phyloP scores from a whole-genome alignment of 1,284 basidiomycete species.

The Tetrapyrgos nigripes region DNA sequence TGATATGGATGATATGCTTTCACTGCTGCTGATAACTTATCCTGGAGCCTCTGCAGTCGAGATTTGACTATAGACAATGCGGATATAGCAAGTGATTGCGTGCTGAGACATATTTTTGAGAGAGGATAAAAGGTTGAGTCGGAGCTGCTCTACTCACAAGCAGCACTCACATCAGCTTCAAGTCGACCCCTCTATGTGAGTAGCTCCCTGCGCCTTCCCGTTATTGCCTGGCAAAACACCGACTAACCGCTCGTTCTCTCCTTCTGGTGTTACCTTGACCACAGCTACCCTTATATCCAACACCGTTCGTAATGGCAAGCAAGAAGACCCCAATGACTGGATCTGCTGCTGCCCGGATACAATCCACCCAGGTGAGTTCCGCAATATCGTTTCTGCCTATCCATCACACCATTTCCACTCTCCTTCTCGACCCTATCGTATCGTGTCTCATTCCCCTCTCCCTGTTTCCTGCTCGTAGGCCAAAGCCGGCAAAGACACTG shows the following conservation, averaged over 20 bases:
- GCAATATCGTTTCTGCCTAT: neutral
- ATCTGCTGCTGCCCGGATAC: conserved; percentile 12
- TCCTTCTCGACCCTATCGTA: neutral
- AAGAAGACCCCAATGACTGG: conserved; percentile 14
- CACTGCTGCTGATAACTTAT: neutral
- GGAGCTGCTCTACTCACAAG: neutral
- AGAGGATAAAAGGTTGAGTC: conserved; percentile 2
- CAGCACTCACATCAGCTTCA: neutral
- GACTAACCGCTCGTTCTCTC: neutral
- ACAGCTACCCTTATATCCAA: neutral
- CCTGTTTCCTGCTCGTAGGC: conserved; percentile 5
- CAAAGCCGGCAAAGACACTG: conserved; percentile 13
- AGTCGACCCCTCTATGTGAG: neutral
- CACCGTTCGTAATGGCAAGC: conserved; percentile 1
- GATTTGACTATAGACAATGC: neutral
- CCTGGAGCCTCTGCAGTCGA: neutral
- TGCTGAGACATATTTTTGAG: neutral
- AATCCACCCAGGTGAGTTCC: conserved; percentile 15
- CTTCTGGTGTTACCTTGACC: neutral
- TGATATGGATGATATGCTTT: neutral
- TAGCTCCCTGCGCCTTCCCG: neutral
- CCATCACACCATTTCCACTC: neutral
- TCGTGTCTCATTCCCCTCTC: neutral
- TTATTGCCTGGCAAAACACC: neutral
- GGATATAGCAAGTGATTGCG: neutral